A percentile compares a stretch with the other conserved stretches of the same genome.
Evolutionary conservation across 768 basidiomycete genomes (phyloP).

Genomic region (Trametes gibbosa): DNA sequence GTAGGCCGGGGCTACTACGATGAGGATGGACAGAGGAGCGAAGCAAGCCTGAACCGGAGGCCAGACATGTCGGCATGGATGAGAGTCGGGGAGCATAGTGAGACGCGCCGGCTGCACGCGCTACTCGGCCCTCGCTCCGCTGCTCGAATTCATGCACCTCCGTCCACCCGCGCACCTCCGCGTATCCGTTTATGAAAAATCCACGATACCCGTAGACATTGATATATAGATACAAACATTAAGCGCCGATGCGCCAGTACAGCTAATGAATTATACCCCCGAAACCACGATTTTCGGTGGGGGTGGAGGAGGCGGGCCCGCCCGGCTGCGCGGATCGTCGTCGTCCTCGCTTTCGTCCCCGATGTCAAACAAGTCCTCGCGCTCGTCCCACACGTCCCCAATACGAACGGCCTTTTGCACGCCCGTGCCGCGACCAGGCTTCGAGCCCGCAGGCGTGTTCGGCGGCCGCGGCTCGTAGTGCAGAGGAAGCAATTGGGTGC

Average conservation of each 20-base stretch:
- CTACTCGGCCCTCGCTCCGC: background rate
- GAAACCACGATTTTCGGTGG: slow-evolving; percentile 25
- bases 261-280: background rate
- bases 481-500: slow-evolving; percentile 61
- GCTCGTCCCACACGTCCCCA: slow-evolving; percentile 73
- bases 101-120: slow-evolving; percentile 11
- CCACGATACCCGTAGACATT: background rate
- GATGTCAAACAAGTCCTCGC: slow-evolving; percentile 71
- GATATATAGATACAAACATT: slow-evolving; percentile 9
- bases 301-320: slow-evolving; percentile 15
- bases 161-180: background rate
- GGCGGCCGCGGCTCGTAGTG: slow-evolving; percentile 29
- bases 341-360: slow-evolving; percentile 65
- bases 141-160: background rate
- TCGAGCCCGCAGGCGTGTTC: slow-evolving; percentile 1
- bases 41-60: slow-evolving; percentile 21
- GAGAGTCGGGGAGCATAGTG: slow-evolving; percentile 18
- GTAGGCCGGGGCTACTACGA: slow-evolving; percentile 2
- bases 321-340: slow-evolving; percentile 12
- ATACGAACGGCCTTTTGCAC: slow-evolving; percentile 37
- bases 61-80: slow-evolving; percentile 31
- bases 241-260: background rate
- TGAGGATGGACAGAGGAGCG: slow-evolving; percentile 7
- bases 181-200: background rate
- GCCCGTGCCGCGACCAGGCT: slow-evolving; percentile 6